phyloP scores from a whole-genome alignment of 2,329 filamentous ascomycete genomes.

The Pseudovirgaria hyperparasitica region DNA sequence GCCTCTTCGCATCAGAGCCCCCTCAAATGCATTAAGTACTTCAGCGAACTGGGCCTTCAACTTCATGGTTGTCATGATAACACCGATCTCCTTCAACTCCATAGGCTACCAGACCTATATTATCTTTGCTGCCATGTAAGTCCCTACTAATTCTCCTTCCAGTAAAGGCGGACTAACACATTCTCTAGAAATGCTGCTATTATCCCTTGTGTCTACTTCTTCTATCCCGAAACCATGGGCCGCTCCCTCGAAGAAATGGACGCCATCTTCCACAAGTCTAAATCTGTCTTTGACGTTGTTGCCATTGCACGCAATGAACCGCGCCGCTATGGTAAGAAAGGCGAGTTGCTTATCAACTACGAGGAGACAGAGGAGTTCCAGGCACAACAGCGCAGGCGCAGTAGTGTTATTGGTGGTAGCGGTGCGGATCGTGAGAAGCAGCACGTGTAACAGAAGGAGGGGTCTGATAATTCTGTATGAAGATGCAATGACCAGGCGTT shows the following conservation, averaged over 20 bases:
- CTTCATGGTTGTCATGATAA: conserved; percentile 55
- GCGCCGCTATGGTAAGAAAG: conserved; percentile 44
- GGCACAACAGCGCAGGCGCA: conserved; percentile 18
- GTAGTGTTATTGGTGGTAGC: conserved; percentile 22
- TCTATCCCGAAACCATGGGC: conserved; percentile 48
- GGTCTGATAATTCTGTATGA: too few relatives aligned
- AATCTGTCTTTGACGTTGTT: conserved; percentile 36
- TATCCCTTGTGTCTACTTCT: conserved; percentile 43
- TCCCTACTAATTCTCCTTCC: conserved; percentile 1
- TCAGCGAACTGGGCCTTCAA: conserved; percentile 70
- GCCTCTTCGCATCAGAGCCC: conserved; percentile 74
- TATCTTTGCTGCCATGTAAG: conserved; percentile 36
- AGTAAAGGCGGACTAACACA: too few relatives aligned
- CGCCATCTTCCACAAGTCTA: conserved; percentile 48
- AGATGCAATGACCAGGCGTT: too few relatives aligned
- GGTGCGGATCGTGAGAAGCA: too few relatives aligned
- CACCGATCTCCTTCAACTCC: conserved; percentile 44
- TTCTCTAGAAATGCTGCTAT: conserved; percentile 34
- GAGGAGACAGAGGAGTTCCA: conserved; percentile 24
- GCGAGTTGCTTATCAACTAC: conserved; percentile 42
- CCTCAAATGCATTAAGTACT: conserved; percentile 74
- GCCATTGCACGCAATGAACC: conserved; percentile 38
- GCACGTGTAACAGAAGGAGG: too few relatives aligned
- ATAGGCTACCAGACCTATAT: conserved; percentile 45
- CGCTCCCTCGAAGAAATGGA: conserved; percentile 54